Percentiles rank a stretch among this genome's conserved stretches.
phyloP scores from a whole-genome alignment of 2,329 filamentous ascomycete species.

The Nemania diffusa region DNA sequence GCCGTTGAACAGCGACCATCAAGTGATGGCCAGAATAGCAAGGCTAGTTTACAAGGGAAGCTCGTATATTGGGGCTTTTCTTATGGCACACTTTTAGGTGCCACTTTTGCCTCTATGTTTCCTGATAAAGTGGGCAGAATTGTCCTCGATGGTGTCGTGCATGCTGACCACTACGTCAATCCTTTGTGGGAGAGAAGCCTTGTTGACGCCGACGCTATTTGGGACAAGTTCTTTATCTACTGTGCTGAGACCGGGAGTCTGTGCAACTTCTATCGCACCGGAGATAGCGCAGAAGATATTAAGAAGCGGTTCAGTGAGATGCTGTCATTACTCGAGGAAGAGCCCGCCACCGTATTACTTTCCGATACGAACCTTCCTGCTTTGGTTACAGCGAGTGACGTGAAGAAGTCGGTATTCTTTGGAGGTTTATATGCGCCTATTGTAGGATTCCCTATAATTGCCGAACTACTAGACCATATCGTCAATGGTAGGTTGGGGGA shows the following conservation, averaged over 20 bases:
- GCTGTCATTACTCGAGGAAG: slow-evolving; percentile 48
- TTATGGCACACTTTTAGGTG: slow-evolving; percentile 54
- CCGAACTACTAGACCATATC: slow-evolving; percentile 48
- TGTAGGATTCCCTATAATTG: slow-evolving; percentile 48
- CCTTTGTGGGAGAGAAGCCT: slow-evolving; percentile 54
- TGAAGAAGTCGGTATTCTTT: slow-evolving; percentile 52
- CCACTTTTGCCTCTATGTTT: slow-evolving; percentile 55
- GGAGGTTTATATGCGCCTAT: slow-evolving; percentile 50
- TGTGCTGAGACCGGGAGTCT: slow-evolving; percentile 57
- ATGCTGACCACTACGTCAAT: slow-evolving; percentile 56
- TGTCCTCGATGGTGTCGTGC: slow-evolving; percentile 52
- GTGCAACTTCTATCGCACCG: slow-evolving; percentile 54
- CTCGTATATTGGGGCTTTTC: slow-evolving; percentile 55
- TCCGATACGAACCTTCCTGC: slow-evolving; percentile 47
- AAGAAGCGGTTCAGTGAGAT: slow-evolving; percentile 46
- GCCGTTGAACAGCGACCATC: slow-evolving; percentile 14
- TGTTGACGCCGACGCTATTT: slow-evolving; percentile 58
- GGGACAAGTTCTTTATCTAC: slow-evolving; percentile 57
- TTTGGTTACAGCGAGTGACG: slow-evolving; percentile 52
- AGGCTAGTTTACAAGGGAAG: slow-evolving; percentile 44
- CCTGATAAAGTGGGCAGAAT: slow-evolving; percentile 56
- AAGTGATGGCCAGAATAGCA: slow-evolving; percentile 25
- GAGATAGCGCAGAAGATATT: slow-evolving; percentile 49
- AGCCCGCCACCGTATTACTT: slow-evolving; percentile 51
- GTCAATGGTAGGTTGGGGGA: slow-evolving; percentile 40